These are phyloP conservation scores for Cymodocea nodosa DNA, from an alignment of 116 monocot genomes.

Conservation along the genomic window DNA sequence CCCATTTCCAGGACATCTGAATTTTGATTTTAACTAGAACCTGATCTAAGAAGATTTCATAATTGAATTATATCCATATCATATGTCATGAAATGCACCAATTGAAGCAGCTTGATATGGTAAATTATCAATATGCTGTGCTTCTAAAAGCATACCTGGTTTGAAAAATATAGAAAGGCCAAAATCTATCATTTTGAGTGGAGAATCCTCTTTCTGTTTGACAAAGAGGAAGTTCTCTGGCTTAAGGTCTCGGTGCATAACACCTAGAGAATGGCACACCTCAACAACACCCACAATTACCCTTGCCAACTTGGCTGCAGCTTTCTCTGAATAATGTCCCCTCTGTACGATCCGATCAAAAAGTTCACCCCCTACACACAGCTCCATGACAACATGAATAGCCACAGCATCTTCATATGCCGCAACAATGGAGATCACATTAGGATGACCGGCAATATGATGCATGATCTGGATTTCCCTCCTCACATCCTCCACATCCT, in stretches of 20 bases:
- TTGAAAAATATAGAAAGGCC: slow-evolving; percentile 35
- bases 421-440: slow-evolving; percentile 17
- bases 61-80: too few species aligned
- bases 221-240: slow-evolving; percentile 73
- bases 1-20: too few species aligned
- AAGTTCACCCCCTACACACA: slow-evolving; percentile 30
- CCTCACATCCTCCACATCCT: slow-evolving; percentile 36
- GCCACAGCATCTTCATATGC: slow-evolving; percentile 28
- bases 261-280: slow-evolving; percentile 32
- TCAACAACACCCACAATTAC: slow-evolving; percentile 29
- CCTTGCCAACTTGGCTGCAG: slow-evolving; percentile 25
- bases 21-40: too few species aligned
- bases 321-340: slow-evolving; percentile 31
- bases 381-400: slow-evolving; percentile 32
- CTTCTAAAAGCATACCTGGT: slow-evolving; percentile 15
- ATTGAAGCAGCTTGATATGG: too few species aligned
- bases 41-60: too few species aligned
- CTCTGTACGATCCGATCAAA: slow-evolving; percentile 32
- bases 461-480: slow-evolving; percentile 34
- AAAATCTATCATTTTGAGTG: slow-evolving; percentile 31
- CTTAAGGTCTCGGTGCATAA: slow-evolving; percentile 64
- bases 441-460: slow-evolving; percentile 25
- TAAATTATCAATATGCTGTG: too few species aligned
- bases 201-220: slow-evolving; percentile 18
- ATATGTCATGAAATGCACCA: too few species aligned